Percentiles rank a stretch among this genome's conserved stretches.
Evolutionary conservation across 768 basidiomycete genomes (phyloP).

Genomic region (Auricularia heimuer): DNA sequence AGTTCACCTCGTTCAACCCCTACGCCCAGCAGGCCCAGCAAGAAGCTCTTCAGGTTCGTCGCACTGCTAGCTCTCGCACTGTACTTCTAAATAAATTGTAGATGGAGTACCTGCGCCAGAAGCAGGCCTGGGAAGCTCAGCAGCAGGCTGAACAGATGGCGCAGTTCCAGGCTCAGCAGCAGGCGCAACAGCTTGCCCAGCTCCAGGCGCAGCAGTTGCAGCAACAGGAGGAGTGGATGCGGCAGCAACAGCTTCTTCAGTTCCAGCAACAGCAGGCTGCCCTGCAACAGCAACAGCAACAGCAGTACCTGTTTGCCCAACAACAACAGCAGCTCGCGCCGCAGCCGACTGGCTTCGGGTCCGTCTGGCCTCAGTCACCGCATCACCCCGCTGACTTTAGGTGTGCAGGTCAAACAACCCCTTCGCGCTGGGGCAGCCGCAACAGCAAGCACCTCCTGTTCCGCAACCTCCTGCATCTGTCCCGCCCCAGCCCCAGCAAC

Average conservation of each 20-base stretch:
- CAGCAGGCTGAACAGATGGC: conserved; percentile 42
- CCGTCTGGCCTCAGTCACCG: conserved; percentile 22
- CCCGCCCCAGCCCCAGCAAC: conserved; percentile 21
- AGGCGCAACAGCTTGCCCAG: conserved; percentile 33
- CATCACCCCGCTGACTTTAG: conserved; percentile 16
- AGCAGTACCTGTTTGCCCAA: conserved; percentile 33
- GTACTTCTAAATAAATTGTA: conserved; percentile 9
- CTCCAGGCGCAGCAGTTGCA: conserved; percentile 31
- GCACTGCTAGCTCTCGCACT: conserved; percentile 19
- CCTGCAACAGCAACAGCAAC: conserved; percentile 31
- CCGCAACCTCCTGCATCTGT: conserved; percentile 28
- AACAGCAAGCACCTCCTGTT: conserved; percentile 26
- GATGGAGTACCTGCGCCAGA: conserved; percentile 36
- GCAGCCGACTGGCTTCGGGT: conserved; percentile 71
- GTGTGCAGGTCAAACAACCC: conserved; percentile 82
- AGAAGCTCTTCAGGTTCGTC: conserved; percentile 53
- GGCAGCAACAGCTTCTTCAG: conserved; percentile 44
- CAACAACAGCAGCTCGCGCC: conserved; percentile 34
- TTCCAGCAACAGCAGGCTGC: conserved; percentile 31
- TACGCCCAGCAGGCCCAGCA: conserved; percentile 90
- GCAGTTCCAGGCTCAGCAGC: conserved; percentile 35
- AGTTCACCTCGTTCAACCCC: conserved; percentile 89
- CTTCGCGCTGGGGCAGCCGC: conserved; percentile 48
- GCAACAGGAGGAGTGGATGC: conserved; percentile 71
- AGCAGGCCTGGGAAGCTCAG: conserved; percentile 66